Base-by-base conservation (phyloP, 345 rosid species). In the Eucalyptus regnans region DNA sequence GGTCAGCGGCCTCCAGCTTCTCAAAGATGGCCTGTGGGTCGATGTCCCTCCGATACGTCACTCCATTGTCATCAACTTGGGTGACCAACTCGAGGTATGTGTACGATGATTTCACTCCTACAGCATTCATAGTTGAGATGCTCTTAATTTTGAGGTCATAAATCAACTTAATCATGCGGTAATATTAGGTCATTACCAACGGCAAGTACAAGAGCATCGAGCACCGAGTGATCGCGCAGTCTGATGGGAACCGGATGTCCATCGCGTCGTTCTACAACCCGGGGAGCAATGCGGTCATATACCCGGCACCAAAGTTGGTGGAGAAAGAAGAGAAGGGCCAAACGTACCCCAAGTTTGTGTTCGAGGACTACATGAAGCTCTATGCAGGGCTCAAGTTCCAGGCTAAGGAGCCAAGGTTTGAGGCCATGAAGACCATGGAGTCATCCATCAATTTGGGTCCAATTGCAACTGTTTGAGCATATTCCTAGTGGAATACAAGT, bases 1-100 rank as follows among this genome's bases (percentile, higher is more conserved):
- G 88, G 99, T 97, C 86, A 93, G 99, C 31, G 99, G 99, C 89
- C 98, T 97, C 56, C 99, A 97, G 94, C 97, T 97, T 20, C 96
- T 97, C 41, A 97, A 97, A 88, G 96, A 96, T 54, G 99, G 96
- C 16, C 76, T 93, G 9, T 97, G 99, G 99, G 86, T 97, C 54
- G 99, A 94, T 87, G 99, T 97, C 29, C 99, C 99, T 3, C 99
- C 99, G 4, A 92, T 97, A 95, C 95, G 94, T 89, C 99, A 96
- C 89, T 96, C 99, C 91, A 95, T 97, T 52, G 99, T 97, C 14
- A 62, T 97, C 86, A 97, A 97, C 92, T 97, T 97, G 1, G 99
- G 99, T 3, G 99, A 96, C 91, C 99, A 97, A 87, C 91, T 97
- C 10, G 99, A 97, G 98, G 99, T 97, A 52, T 44, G 48, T 44